Conservation (phyloP, 306 rosid species). For the Rosa multiflora region DNA sequence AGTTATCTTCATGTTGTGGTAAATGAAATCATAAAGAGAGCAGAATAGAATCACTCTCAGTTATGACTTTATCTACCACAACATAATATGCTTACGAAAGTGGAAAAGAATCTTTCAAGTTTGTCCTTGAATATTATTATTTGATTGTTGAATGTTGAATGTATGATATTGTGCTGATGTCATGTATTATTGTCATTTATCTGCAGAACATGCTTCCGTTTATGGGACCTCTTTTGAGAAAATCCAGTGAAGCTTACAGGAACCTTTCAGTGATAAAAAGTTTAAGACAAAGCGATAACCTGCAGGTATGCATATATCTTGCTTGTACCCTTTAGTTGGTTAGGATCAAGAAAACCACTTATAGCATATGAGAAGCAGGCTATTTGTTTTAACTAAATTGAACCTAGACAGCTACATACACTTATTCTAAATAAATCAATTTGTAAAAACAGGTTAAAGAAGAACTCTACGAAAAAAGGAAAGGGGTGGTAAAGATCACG, state of each 20-base stretch:
- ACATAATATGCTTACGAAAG: neutral
- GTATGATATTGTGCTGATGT: conserved; percentile 13
- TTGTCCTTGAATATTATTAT: neutral
- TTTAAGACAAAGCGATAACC: conserved; percentile 88
- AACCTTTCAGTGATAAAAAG: conserved; percentile 84
- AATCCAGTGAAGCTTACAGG: conserved; percentile 89
- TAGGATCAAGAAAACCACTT: neutral
- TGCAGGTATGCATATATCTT: conserved; percentile 64
- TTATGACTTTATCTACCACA: neutral
- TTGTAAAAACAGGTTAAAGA: conserved; percentile 69
- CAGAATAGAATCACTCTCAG: neutral
- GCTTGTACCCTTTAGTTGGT: conserved; percentile 15
- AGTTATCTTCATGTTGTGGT: neutral
- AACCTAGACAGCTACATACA: neutral
- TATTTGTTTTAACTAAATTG: neutral
- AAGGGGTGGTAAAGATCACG: conserved; percentile 69
- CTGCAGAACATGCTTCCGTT: conserved; percentile 89
- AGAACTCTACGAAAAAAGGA: conserved; percentile 76
- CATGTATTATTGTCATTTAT: conserved; percentile 20
- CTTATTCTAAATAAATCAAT: neutral
- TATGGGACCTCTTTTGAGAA: conserved; percentile 89
- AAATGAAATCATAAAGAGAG: neutral
- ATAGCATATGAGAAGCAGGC: neutral
- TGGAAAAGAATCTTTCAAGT: neutral
- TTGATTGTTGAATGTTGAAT: conserved; percentile 12